Base-by-base conservation (phyloP, 148 eudicot species). In the Amaranthus palmeri region DNA sequence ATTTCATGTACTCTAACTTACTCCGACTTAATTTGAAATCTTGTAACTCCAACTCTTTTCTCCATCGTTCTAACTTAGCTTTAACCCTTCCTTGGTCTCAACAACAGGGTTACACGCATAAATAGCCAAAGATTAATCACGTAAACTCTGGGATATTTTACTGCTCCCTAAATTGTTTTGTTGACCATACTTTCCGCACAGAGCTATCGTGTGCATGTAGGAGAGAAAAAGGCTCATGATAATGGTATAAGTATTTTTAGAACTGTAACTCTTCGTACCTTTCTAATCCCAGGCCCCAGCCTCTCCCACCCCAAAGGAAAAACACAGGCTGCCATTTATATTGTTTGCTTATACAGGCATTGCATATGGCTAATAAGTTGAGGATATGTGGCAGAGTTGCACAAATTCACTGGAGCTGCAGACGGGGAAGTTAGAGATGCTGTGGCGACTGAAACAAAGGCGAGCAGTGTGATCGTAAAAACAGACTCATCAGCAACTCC, bases 391-490 rank as follows among this genome's bases (percentile, higher is more conserved):
- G 25, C 77, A 83, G 86, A 83, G 67, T 61, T 83, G 76, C 81
- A 83, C 82, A 83, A 81, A 68, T 81, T 62, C 41, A 69, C 70
- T 18, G 81, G 76, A 1, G 83, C 65, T 17, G 51, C 48, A 59
- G 86, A 83, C 3, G 76, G 72, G 17, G 86, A 83, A 54, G 43
- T 72, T n/a, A 76, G 82, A 76, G 85, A 82, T 10, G 50, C 82
- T 7, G 41, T 18, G 50, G 66, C 79, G 8, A 46, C 69, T 9
- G 86, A 83, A 66, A 70, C 78, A 75, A 83, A 78, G 64, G 75
- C 74, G 47, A 49, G 55, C 41, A 74, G 73, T 8, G 74, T 75
- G 72, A 67, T 82, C 62, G 65, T 75, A 44, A 83, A 72, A 76
- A 40, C 76, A 6, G 84, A 80, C 11, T 18, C 69, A 55, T 74